These are phyloP conservation scores for Anisogramma anomala DNA, from an alignment of 2,329 filamentous ascomycete species.

Conservation along the genomic window DNA sequence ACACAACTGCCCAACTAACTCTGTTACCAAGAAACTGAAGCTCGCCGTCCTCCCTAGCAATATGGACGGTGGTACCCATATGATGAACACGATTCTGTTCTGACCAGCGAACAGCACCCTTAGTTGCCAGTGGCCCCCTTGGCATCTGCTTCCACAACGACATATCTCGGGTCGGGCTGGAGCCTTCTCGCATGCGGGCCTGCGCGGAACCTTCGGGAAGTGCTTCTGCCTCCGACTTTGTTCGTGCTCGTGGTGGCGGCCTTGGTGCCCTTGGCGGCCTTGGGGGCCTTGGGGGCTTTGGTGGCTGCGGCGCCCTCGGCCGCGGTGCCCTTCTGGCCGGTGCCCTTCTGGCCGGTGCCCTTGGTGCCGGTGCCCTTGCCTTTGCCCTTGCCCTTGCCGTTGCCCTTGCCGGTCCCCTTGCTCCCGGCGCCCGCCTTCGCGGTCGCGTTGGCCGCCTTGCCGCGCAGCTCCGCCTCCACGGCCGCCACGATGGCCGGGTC, in stretches of 20 bases:
- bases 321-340: neutral
- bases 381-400: conserved; percentile 2
- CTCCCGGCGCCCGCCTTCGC: neutral
- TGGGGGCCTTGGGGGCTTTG: neutral
- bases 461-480: neutral
- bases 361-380: neutral
- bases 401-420: no score
- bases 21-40: neutral
- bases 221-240: no score
- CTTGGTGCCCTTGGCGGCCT: neutral
- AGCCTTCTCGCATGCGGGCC: neutral
- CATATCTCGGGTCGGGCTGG: neutral
- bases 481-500: conserved; percentile 4
- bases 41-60: no score
- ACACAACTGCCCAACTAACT: no score
- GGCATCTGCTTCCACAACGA: neutral
- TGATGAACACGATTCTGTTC: neutral
- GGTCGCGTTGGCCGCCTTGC: no score
- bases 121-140: neutral
- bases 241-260: neutral
- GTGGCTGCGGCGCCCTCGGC: neutral
- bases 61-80: no score
- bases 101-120: neutral
- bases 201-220: neutral
- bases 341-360: neutral